Conservation (phyloP, 768 basidiomycete species). For the Mycena metata region DNA sequence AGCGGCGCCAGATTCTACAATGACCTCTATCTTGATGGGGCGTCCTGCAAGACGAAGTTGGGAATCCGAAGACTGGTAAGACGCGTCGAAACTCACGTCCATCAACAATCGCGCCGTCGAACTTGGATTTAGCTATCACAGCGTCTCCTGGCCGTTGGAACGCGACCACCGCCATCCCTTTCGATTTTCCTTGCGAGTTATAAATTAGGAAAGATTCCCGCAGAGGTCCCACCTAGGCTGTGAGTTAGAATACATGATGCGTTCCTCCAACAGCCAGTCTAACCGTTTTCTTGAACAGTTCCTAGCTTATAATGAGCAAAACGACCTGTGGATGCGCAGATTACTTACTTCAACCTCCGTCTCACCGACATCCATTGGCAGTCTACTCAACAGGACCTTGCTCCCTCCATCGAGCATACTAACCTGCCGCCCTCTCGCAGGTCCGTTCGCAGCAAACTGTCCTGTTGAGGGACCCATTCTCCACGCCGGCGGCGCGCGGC, state of each 20-base stretch:
- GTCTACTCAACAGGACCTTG: constrained; percentile 74
- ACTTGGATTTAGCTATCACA: constrained; percentile 71
- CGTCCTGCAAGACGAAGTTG: constrained; percentile 58
- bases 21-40: constrained; percentile 75
- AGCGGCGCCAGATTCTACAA: constrained; percentile 57
- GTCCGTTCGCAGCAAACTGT: constrained; percentile 5
- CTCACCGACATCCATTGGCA: constrained; percentile 79
- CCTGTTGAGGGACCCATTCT: constrained; percentile 42
- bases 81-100: constrained; percentile 56
- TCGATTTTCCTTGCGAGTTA: constrained; percentile 81
- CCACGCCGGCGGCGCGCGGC: constrained; percentile 75
- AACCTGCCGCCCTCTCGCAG: constrained; percentile 48
- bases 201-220: constrained; percentile 79
- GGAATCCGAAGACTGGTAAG: not conserved
- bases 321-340: not conserved
- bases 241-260: too few species aligned
- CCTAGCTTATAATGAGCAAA: constrained; percentile 54
- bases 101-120: constrained; percentile 83
- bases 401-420: constrained; percentile 58
- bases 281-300: constrained; percentile 78
- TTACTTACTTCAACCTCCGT: constrained; percentile 74
- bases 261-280: too few species aligned
- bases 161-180: constrained; percentile 83
- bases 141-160: constrained; percentile 79
- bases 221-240: constrained; percentile 66